phyloP scores from a whole-genome alignment of 2,329 filamentous ascomycete genomes.

The Pseudohalonectria lignicola region DNA sequence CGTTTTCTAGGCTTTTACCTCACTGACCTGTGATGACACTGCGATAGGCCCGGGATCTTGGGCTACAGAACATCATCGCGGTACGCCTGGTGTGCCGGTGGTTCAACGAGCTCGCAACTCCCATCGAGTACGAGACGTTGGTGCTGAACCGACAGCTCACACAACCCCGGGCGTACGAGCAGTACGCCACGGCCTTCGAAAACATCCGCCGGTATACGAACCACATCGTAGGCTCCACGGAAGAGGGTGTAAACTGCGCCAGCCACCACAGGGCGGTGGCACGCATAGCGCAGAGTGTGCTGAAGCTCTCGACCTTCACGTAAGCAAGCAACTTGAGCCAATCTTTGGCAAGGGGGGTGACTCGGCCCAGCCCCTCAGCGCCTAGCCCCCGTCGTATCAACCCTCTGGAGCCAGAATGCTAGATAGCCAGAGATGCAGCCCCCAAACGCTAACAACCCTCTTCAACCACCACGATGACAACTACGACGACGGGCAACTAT shows the following conservation, averaged over 20 bases:
- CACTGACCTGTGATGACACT: too few species aligned
- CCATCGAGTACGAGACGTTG: conserved; percentile 1
- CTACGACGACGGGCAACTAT: too few species aligned
- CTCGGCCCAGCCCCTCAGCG: too few species aligned
- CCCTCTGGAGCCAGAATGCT: too few species aligned
- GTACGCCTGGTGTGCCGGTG: conserved; percentile 1
- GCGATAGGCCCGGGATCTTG: conserved; percentile 1
- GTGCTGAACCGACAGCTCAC: not conserved
- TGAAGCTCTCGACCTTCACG: not conserved
- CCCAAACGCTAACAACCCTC: too few species aligned
- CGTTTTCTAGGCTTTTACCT: too few species aligned
- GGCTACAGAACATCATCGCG: not conserved
- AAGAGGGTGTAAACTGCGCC: not conserved
- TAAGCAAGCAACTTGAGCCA: too few species aligned
- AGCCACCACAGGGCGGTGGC: not conserved
- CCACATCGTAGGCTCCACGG: not conserved
- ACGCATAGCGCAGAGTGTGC: not conserved
- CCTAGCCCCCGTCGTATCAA: too few species aligned
- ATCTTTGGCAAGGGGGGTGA: too few species aligned
- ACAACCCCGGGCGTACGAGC: not conserved
- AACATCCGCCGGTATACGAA: conserved; percentile 2
- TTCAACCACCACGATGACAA: too few species aligned
- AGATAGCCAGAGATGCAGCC: too few species aligned
- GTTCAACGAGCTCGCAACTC: conserved; percentile 2
- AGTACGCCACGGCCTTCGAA: not conserved